phyloP scores from a whole-genome alignment of 2,329 filamentous ascomycete genomes.

The Cercospora zeina region DNA sequence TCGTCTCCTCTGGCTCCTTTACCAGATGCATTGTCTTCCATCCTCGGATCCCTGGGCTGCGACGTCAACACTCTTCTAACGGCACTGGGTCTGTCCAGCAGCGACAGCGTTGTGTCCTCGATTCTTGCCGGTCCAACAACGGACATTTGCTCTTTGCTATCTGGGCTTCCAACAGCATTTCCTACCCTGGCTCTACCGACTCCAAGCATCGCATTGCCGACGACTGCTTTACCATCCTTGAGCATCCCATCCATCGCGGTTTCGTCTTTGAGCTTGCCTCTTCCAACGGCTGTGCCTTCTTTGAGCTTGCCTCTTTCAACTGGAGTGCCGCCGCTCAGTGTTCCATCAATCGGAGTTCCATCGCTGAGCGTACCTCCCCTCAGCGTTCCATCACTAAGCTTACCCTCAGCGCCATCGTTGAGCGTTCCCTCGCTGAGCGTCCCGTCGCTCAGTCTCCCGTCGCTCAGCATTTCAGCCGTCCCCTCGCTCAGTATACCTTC shows the following conservation, averaged over 20 bases:
- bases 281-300: background rate
- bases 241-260: background rate
- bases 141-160: conserved; percentile 4
- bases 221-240: background rate
- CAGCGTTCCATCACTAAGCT: background rate
- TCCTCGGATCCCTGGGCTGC: conserved; percentile 1
- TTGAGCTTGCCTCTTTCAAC: background rate
- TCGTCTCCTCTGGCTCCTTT: background rate
- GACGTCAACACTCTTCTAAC: background rate
- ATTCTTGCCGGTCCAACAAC: conserved; percentile 11
- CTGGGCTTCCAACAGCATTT: background rate
- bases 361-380: background rate
- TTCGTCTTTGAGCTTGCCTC: no score
- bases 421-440: background rate
- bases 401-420: conserved; percentile 1
- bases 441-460: background rate
- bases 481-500: background rate
- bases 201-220: background rate
- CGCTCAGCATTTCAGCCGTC: background rate
- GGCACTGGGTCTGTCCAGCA: background rate
- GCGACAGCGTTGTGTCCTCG: conserved; percentile 2
- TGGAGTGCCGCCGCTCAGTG: background rate
- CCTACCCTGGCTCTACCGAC: background rate
- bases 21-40: background rate
- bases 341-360: background rate